Evolutionary conservation across 2,329 filamentous ascomycete genomes (phyloP), one percentile per base, ranked within the genome.

Genomic region (Aspergillus ibericus): DNA sequence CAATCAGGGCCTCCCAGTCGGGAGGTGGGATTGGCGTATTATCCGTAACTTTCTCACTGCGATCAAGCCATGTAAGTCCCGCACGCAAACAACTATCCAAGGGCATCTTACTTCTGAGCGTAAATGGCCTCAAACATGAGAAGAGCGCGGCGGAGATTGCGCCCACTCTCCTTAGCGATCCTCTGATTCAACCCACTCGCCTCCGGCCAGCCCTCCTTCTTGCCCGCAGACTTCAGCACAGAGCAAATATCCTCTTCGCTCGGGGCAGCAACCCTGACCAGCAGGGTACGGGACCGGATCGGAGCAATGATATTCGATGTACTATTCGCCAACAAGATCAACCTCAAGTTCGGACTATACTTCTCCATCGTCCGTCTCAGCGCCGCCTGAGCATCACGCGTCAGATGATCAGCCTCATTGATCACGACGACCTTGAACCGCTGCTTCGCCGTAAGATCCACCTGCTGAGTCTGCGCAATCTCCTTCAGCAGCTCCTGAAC

Each of bases 251-350:
- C 89, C 7, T 84, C 83, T 67, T 96, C 89, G 0, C 88, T 91
- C 7, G 95, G 95, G 18, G 95, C 93, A 13, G 95, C 88, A 25
- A 99, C 95, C 65, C 95, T 85, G 55, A 99, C 92, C 51, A 99
- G 83, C 74, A 99, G 81, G 54, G 93, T 97, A 76, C 95, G 84
- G 69, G 91, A 96, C 64, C 93, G 86, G 72, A 99, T 99, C 0
- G 95, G 95, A n/a, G 95, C 93, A 75, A 99, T 99, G 69, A 99
- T 99, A 72, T 98, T 98, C 63, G 93, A 93, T 20, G 95, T 99
- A 66, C 91, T 96, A 74, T 98, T 98, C 50, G 95, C 95, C 60
- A 99, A 80, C 60, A 99, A 80, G 50, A 99, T 98, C 67, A 99
- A 78, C 20, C 95, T 85, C 71, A 99, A 71, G 74, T 99, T 99